Conservation (phyloP, 1,139 yeast species). For the Debaryomyces nepalensis region DNA sequence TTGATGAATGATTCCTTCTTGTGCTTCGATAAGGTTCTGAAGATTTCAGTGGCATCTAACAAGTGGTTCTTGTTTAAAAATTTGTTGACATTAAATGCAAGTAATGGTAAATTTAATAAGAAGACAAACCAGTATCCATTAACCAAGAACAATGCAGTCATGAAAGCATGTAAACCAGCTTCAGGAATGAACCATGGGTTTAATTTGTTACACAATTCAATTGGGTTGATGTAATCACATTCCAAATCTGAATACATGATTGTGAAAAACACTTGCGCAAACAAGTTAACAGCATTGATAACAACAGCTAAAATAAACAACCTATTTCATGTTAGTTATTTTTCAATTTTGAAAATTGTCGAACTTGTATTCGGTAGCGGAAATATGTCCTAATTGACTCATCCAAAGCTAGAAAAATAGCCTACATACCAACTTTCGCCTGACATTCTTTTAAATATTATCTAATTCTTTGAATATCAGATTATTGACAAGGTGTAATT, state of each 20-base stretch:
- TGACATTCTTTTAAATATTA: constrained; percentile 24
- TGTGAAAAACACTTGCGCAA: constrained; percentile 89
- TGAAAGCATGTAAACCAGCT: constrained; percentile 78
- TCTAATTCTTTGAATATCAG: constrained; percentile 1
- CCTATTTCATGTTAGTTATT: constrained; percentile 32
- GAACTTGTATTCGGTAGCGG: neutral
- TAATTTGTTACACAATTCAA: constrained; percentile 91
- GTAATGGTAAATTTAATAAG: constrained; percentile 80
- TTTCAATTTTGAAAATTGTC: neutral
- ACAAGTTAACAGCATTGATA: constrained; percentile 83
- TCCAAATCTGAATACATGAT: constrained; percentile 93
- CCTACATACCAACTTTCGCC: constrained; percentile 38
- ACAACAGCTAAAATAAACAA: constrained; percentile 84
- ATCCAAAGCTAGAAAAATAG: neutral
- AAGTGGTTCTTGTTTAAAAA: constrained; percentile 76
- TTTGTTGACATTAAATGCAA: constrained; percentile 82
- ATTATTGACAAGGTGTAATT: constrained; percentile 2
- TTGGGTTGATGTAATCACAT: constrained; percentile 95
- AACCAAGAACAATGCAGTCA: constrained; percentile 72
- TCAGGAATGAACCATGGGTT: constrained; percentile 92
- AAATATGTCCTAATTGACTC: neutral
- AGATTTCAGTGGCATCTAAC: constrained; percentile 97
- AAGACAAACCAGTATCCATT: constrained; percentile 96
- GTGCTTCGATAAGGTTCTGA: constrained; percentile 90
- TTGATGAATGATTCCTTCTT: constrained; percentile 91